Base-by-base conservation (phyloP, 768 basidiomycete genomes). In the Phaeotremella fagi region DNA sequence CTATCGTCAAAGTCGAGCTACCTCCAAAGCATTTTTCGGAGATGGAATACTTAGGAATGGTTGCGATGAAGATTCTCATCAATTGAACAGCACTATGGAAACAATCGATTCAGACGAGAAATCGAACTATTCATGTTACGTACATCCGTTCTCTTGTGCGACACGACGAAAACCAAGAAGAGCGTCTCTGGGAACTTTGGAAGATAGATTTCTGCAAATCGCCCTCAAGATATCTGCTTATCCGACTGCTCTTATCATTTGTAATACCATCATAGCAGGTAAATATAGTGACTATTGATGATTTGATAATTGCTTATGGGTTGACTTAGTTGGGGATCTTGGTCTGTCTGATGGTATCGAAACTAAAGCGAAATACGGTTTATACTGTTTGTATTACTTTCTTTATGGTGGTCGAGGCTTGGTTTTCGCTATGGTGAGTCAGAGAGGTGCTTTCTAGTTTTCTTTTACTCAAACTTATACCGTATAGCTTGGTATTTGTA, bases 251-350 rank as follows among this genome's bases (percentile, higher is more conserved):
- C 45, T 62, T 0, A 51, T 63, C 20, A 25, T 60, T 16, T 50
- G 60, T 23, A 66, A 63, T 35, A 38, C 41, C 7, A 54, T 62
- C 26, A 53, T 65, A 28, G 54, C 51, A 20, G 47, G 63, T 64
- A 27, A 50, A 52, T 59, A 33, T 7, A 33, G 31, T 7, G 31
- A 33, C 9, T 7, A 33, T 7, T 33, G 31, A 7, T 33, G 31
- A 33, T 33, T 33, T 33, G 31, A 16, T 7, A 7, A 16, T 33
- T n/a, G n/a, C n/a, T n/a, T 33, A 7, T 33, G 31, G 31, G 31
- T 33, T n/a, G n/a, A n/a, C n/a, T 7, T 33, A 33, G 31, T 16
- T 33, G 31, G 31, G 9, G 31, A 33, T 33, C 16, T 33, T 7
- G 16, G 31, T 33, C 16, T 33, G 31, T 7, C 31, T 7, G 31